phyloP scores from a whole-genome alignment of 768 basidiomycete species.

The Amanita polypyramis region DNA sequence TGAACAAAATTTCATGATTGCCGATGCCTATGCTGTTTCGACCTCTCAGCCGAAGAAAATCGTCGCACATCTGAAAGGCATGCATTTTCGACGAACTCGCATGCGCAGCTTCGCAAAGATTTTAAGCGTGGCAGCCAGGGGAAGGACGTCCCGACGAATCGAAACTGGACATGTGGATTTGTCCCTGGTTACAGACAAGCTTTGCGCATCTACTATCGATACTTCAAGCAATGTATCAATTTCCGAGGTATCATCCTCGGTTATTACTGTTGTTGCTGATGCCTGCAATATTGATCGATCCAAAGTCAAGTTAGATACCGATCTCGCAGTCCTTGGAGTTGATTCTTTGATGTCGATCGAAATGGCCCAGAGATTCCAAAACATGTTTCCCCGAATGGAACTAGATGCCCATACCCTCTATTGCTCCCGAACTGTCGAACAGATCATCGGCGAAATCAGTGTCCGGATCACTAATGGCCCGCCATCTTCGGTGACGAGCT shows the following conservation, averaged over 20 bases:
- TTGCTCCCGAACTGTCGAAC: constrained; percentile 24
- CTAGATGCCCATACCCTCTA: constrained; percentile 22
- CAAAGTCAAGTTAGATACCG: constrained; percentile 23
- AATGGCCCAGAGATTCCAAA: constrained; percentile 27
- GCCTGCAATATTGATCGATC: constrained; percentile 29
- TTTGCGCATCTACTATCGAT: not conserved
- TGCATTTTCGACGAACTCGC: constrained; percentile 48
- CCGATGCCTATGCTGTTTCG: constrained; percentile 42
- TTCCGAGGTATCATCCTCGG: constrained; percentile 16
- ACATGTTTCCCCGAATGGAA: constrained; percentile 20
- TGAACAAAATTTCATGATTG: constrained; percentile 33
- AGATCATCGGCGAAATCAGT: constrained; percentile 16
- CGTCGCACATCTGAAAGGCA: constrained; percentile 46
- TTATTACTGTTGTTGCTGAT: constrained; percentile 29
- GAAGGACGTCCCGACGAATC: not conserved
- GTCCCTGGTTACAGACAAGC: not conserved
- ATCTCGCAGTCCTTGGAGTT: constrained; percentile 45
- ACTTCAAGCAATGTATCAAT: not conserved
- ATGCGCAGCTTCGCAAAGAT: constrained; percentile 37
- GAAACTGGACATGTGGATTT: not conserved
- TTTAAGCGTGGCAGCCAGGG: not conserved
- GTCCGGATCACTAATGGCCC: not conserved
- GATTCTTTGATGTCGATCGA: constrained; percentile 61
- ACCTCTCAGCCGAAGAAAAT: constrained; percentile 25
- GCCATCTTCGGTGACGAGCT: constrained; percentile 13